Base-by-base conservation (phyloP, 2,329 filamentous ascomycete species). In the Aspergillus phoenicis region DNA sequence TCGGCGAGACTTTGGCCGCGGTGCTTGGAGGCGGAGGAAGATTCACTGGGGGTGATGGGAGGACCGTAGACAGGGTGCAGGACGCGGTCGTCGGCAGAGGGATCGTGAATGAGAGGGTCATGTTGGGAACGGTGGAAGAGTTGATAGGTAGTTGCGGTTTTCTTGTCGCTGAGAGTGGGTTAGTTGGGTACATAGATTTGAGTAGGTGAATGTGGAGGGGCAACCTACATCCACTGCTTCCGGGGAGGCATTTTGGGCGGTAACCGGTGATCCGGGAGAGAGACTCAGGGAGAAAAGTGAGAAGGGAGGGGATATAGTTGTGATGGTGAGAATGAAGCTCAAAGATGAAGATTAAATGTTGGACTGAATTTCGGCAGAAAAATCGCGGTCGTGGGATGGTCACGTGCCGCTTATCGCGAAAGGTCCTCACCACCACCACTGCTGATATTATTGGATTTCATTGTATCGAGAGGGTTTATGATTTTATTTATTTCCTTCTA, bases 81-180 rank as follows among this genome's bases (percentile, higher is more conserved):
- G 73, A 99, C 90, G 87, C 97, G 95, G 68, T 92, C 89, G 52
- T 94, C 91, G 58, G 92, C 93, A 71, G 89, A 85, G 70, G 89
- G 85, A 82, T 99, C 93, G 84, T 99, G 90, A 75, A 99, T 97
- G 71, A 94, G 87, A 51, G 96, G 95, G 77, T 99, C 95, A 87
- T 97, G 92, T 80, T 99, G 96, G 36, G 94, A 91, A 73, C 95
- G 91, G 80, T 97, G 91, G 71, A 98, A 92, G 75, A 99, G 90
- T 69, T 90, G 90, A 80, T 96, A 98, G 80, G 93, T 95, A 76
- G 91, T 90, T 70, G 95, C 93, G 62, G 86, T 90, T 80, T 97
- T 96, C 82, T 97, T 97, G 83, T 97, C 86, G 69, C 87, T 89
- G 73, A 56, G 62, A 64, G 67, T 66, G 52, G 60, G 52, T 47